Evolutionary conservation across 495 filamentous ascomycete species (phyloP), one percentile per base, ranked within the genome.

Genomic region (Cenococcum geophilum): DNA sequence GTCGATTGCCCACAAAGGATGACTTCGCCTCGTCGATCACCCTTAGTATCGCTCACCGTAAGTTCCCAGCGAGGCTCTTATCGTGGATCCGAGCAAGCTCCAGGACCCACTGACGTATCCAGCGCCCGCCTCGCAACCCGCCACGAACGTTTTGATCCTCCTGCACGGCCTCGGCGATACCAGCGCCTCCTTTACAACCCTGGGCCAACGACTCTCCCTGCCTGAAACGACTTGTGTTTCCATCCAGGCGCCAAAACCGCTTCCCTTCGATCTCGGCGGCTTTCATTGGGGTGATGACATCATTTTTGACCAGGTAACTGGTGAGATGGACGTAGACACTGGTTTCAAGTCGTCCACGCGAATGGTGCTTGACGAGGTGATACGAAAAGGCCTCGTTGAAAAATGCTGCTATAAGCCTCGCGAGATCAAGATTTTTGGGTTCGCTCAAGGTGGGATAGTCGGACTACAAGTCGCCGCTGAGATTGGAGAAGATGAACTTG

Each of bases 231-330:
- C 82, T 32, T 81, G 83, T 68, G 78, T 98, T 36, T 82, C 90
- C 4, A 72, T 97, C 25, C 86, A 85, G 70, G 93, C 83, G 0
- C 84, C 86, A 0, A 77, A 74, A n/a, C 82, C 83, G 0, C 75
- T 97, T 3, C 91, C 92, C 6, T 82, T 90, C 54, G 78, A 86
- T 27, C 75, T 92, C 0, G 78, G 82, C 12, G 89, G 89, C 22
- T 97, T 84, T 70, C 91, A 97, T 74, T 97, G 92, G 92, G 91
- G 91, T 54, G 89, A 97, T 72, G 92, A 98, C 69, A 73, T 98
- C 35, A 68, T 79, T 1, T 83, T 96, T 52, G 83, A 88, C 55
- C 64, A 75, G 5, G 65, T 74, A 1, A 81, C 78, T 1, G 88
- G 86, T 0, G 81, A 78, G 0, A 75, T 96, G 35, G 89, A 96